Base-by-base conservation (phyloP, 805 yeast genomes). In the Nakazawaea holstii region DNA sequence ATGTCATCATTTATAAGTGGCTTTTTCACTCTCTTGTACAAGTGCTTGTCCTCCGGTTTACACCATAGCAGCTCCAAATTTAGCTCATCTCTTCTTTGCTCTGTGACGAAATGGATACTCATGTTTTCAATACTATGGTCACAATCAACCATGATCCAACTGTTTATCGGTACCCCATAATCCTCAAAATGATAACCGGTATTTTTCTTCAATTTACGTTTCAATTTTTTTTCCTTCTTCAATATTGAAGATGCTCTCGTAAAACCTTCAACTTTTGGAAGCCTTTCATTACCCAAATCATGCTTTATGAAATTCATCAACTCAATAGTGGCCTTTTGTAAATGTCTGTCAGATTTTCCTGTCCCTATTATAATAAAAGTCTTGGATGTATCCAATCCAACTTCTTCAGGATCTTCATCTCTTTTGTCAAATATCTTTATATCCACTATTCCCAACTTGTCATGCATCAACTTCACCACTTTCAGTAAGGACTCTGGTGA, bases 81-180 rank as follows among this genome's bases (percentile, higher is more conserved):
- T 53, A 92, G 66, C 49, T 77, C 82, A 14, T 63, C 60, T 49
- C 97, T 72, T 61, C 92, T 77, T 36, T 80, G 82, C 4, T 73
- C 70, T 0, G 96, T 87, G 57, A 91, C 65, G 14, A 91, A 64
- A 63, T 91, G 96, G 30, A 91, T 73, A 46, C 72, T 76, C 3
- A 89, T 75, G 35, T 79, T 79, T 51, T 82, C 84, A 2, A 77
- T 64, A 27, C 73, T 69, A 40, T 87, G 75, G 55, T 87, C 89
- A 42, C 88, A 76, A 55, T 88, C 89, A 41, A 90, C 69, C 76
- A 87, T 79, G 20, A 87, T 80, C 98, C 98, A 91, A 26, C 87
- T 77, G 55, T 88, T 89, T 4, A 81, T 71, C 6, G 70, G 54
- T 10, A 68, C 65, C 13, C 87, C 85, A 55, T 76, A 82, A 47